Evolutionary conservation across 1,139 yeast species (phyloP), one percentile per base, ranked within the genome.

Genomic region (Geotrichum carabidarum): DNA sequence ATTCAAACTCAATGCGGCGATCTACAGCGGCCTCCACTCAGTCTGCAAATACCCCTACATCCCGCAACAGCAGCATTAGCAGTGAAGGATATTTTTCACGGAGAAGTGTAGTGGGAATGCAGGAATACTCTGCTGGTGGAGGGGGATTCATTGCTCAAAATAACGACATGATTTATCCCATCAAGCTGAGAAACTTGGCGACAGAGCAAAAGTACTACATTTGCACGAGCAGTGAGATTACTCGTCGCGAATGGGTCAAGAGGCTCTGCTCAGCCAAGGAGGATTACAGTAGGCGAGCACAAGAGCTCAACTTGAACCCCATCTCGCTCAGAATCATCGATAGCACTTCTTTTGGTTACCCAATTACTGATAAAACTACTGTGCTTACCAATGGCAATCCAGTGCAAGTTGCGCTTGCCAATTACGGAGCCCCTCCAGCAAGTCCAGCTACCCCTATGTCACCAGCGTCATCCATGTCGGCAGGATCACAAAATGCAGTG

Each of bases 171-270:
- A 38, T 52, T 6, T 56, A 47, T 38, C 56, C 56, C 17, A 41
- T 56, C 8, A 52, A 50, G 27, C 12, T 56, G 5, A 44, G 51
- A 22, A 52, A 56, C 35, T 22, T 56, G 30, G 51, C 55, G 18
- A 44, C 42, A 11, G 54, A 50, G 15, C 52, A 56, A 32, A 47
- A 50, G 41, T 49, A 44, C 41, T 56, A 51, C 44, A 17, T 56
- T 27, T 50, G 48, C 30, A 30, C 41, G 45, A 32, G 42, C 11
- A 32, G 49, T 15, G 48, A 54, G 40, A 48, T 48, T 14, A 42
- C 44, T 6, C 53, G 58, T 7, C 40, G 47, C 14, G 50, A 48
- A 31, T 52, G 49, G 47, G 46, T 50, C 15, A 51, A 56, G 35
- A 15, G 44, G 4, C 32, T 56, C 4, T 31, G 37, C 14, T 37